Evolutionary conservation across 2,329 filamentous ascomycete genomes (phyloP).

Genomic region (Cladobotryum protrusum): DNA sequence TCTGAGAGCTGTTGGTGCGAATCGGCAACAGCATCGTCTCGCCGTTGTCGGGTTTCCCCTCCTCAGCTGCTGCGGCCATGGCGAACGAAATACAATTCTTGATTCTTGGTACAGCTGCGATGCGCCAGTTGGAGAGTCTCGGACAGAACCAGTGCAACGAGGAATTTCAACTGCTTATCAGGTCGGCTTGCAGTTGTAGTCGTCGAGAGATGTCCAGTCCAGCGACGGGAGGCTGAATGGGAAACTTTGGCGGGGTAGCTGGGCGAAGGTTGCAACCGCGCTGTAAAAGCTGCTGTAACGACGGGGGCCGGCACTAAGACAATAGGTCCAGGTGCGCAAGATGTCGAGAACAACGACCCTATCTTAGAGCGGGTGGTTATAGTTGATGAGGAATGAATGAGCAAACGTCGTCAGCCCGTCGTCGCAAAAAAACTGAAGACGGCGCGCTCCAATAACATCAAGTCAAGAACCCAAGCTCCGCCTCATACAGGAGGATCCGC

Average conservation of each 20-base stretch:
- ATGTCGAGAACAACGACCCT: no score
- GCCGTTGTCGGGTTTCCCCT: conserved; percentile 20
- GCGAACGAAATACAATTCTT: background rate
- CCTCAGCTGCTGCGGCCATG: conserved; percentile 24
- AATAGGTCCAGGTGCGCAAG: no score
- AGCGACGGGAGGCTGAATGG: background rate
- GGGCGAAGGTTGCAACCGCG: background rate
- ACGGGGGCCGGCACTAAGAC: no score
- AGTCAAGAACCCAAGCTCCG: no score
- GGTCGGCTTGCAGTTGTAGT: background rate
- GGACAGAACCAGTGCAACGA: background rate
- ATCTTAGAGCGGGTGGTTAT: no score
- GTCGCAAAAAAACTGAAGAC: no score
- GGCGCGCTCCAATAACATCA: no score
- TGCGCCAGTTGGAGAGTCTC: background rate
- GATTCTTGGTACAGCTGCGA: background rate
- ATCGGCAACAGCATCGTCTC: conserved; percentile 23
- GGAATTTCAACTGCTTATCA: background rate
- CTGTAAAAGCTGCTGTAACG: no score
- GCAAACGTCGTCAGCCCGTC: no score
- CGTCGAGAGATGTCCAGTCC: background rate
- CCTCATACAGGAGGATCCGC: background rate
- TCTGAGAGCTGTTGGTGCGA: conserved; percentile 22
- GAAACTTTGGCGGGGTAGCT: background rate
- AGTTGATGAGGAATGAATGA: no score